Evolutionary conservation across 2,329 filamentous ascomycete species (phyloP).

Genomic region (Trichoderma pleuroti): DNA sequence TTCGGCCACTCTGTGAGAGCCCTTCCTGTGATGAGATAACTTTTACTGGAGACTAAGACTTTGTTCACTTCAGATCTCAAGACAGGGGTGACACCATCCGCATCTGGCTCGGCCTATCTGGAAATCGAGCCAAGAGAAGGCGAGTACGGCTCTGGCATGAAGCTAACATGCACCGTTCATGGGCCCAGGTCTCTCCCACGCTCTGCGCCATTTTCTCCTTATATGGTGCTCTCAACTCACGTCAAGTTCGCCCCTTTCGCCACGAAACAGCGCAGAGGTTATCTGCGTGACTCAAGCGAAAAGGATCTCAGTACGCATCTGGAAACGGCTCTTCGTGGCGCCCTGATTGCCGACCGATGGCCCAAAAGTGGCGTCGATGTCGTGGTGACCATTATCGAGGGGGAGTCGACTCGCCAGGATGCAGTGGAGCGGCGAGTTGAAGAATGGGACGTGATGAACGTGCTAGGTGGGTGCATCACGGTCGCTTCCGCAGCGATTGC

Average conservation of each 20-base stretch:
- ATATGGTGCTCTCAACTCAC: conserved; percentile 85
- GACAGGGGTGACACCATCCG: conserved; percentile 87
- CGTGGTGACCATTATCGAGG: conserved; percentile 87
- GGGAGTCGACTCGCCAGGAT: conserved; percentile 70
- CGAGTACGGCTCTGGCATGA: conserved; percentile 64
- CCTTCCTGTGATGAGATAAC: not conserved
- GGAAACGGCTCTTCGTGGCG: conserved; percentile 83
- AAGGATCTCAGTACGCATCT: conserved; percentile 87
- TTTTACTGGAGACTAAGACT: conserved; percentile 2
- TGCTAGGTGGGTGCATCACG: conserved; percentile 86
- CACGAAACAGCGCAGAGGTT: conserved; percentile 74
- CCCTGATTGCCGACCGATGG: conserved; percentile 90
- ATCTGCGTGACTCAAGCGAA: conserved; percentile 80
- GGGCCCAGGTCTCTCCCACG: conserved; percentile 86
- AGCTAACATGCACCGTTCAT: conserved; percentile 89
- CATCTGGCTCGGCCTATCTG: conserved; percentile 87
- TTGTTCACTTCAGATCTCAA: conserved; percentile 63
- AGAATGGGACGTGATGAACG: conserved; percentile 86
- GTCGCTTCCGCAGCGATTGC: conserved; percentile 89
- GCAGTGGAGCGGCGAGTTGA: conserved; percentile 51
- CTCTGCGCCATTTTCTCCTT: conserved; percentile 86
- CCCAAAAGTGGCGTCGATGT: conserved; percentile 99
- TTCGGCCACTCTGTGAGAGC: conserved; percentile 79
- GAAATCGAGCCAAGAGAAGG: conserved; percentile 56
- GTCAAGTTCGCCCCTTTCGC: conserved; percentile 98